Evolutionary conservation across 495 filamentous ascomycete genomes (phyloP).

Genomic region (Sordaria brevicollis): DNA sequence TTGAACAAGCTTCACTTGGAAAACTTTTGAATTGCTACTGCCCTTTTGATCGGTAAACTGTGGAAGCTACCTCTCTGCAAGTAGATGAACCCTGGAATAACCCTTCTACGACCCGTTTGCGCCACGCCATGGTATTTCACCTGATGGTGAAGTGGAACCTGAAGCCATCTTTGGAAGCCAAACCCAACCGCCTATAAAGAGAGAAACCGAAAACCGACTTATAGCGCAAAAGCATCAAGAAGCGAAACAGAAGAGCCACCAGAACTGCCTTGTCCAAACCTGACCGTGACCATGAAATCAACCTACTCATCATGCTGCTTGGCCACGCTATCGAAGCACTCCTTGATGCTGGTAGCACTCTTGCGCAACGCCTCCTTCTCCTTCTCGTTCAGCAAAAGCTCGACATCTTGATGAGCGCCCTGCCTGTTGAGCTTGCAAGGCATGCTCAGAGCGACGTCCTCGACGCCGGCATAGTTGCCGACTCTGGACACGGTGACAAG

Average conservation of each 20-base stretch:
- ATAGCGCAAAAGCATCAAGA: not conserved
- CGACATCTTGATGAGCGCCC: constrained; percentile 19
- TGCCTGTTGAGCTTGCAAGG: constrained; percentile 21
- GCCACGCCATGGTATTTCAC: not conserved
- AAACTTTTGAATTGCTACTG: not conserved
- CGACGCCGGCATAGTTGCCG: constrained; percentile 18
- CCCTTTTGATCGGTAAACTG: not conserved
- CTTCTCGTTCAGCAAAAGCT: constrained; percentile 11
- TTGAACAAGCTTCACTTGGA: not conserved
- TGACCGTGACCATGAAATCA: not conserved
- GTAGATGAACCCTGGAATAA: not conserved
- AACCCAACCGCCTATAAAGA: not conserved
- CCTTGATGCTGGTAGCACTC: constrained; percentile 24
- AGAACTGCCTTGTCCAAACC: not conserved
- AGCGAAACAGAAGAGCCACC: not conserved
- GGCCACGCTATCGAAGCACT: not conserved
- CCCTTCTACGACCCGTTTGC: not conserved
- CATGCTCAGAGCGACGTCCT: constrained; percentile 21
- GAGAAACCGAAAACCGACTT: too few relatives aligned
- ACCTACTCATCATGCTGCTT: not conserved
- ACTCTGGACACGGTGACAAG: constrained; percentile 20
- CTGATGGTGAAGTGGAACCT: not conserved
- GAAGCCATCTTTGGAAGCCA: not conserved
- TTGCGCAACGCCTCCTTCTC: constrained; percentile 24
- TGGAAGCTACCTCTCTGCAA: not conserved